Base-by-base conservation (phyloP, 2,329 filamentous ascomycete species). In the Penicillium griseofulvum region DNA sequence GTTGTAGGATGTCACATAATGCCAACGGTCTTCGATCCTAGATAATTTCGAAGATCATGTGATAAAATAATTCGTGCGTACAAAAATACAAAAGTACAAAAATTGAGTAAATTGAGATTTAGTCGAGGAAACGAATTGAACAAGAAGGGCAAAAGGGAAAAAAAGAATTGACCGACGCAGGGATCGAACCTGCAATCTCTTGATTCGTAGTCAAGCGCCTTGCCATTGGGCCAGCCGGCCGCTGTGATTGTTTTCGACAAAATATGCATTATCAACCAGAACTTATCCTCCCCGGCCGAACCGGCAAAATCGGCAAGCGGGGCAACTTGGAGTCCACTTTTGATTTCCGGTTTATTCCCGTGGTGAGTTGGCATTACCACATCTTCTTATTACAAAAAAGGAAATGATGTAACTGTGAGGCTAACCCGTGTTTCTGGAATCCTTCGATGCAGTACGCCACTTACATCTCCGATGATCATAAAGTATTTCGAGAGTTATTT, bases 191-290 rank as follows among this genome's bases (percentile, higher is more conserved):
- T 76, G 71, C 74, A 78, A 77, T 77, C 76, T 78, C 73, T 76
- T 77, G 76, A 78, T 78, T 76, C 76, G 76, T 77, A 78, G 76
- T 78, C 76, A 78, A 77, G 74, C 76, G 75, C 76, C 75, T 78
- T 78, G 71, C 76, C 76, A 77, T 77, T 77, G 74, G 74, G 75
- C 75, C 74, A 76, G 67, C 65, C 64, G 66, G 61, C 66, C 67
- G 49, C 1, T 2, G 6, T 41, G 22, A n/a, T 52, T 65, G 36
- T 31, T 1, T 0, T 0, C 0, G 1, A 0, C 19, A 0, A 0
- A 19, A 17, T 36, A 6, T 19, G 24, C n/a, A 2, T 1, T 28
- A 48, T 37, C 6, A n/a, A 31, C 16, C 33, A 46, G 0, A 33
- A 1, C 4, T 1, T 6, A 17, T 4, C 12, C 24, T 4, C 10